Evolutionary conservation across 345 rosid species (phyloP).

Genomic region (Boechera stricta): DNA sequence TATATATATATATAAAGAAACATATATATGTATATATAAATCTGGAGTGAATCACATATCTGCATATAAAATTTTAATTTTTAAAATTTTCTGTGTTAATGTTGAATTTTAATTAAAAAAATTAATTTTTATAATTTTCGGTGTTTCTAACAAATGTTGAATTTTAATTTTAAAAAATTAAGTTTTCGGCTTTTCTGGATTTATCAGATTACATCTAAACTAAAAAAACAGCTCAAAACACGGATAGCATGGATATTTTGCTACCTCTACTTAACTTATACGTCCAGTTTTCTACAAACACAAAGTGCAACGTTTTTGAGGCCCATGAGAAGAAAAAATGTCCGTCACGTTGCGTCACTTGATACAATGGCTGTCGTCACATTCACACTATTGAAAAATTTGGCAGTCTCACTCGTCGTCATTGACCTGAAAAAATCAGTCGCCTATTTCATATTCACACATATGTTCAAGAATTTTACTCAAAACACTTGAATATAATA

Average conservation of each 20-base stretch:
- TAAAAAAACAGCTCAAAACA: background rate
- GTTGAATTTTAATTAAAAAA: background rate
- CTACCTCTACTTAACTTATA: conserved; percentile 2
- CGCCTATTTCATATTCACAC: background rate
- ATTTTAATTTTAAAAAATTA: background rate
- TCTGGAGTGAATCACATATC: too few species aligned
- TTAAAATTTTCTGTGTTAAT: too few species aligned
- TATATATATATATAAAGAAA: too few species aligned
- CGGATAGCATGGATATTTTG: conserved; percentile 10
- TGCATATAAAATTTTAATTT: too few species aligned
- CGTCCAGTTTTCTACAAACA: conserved; percentile 18
- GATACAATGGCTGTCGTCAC: conserved; percentile 4
- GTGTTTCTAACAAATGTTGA: background rate
- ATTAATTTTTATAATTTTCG: too few species aligned
- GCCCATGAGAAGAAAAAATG: background rate
- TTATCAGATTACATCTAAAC: background rate
- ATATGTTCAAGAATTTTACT: background rate
- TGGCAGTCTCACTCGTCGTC: conserved; percentile 25
- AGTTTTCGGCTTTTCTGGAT: background rate
- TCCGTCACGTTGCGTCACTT: conserved; percentile 8
- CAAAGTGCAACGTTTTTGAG: conserved; percentile 29
- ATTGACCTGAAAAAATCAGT: conserved; percentile 9
- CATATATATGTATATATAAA: too few species aligned
- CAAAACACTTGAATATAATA: background rate
- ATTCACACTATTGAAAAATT: background rate